Conservation (phyloP, 2,329 filamentous ascomycete species). For the Sordariomycetes sp. region DNA sequence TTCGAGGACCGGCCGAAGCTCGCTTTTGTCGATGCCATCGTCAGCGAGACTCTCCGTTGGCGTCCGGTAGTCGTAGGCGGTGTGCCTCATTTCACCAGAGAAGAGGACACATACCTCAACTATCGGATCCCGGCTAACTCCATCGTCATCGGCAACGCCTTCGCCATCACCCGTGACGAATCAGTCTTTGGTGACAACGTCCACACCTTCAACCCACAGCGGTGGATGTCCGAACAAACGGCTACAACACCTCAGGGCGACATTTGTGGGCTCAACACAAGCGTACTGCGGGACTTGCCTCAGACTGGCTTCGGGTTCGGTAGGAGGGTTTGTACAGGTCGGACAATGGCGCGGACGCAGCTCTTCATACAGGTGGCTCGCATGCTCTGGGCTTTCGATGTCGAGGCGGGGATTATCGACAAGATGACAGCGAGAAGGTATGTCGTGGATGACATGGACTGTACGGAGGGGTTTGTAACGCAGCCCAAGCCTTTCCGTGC, state of each 20-base stretch:
- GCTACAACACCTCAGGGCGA: constrained; percentile 2
- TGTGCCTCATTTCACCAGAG: constrained; percentile 27
- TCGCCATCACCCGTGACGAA: constrained; percentile 25
- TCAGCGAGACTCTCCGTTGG: constrained; percentile 36
- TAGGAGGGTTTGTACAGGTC: constrained; percentile 28
- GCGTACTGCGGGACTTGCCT: constrained; percentile 16
- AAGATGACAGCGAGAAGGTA: constrained; percentile 9
- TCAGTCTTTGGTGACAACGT: constrained; percentile 27
- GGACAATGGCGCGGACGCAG: constrained; percentile 37
- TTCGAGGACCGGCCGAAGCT: constrained; percentile 27
- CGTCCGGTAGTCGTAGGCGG: constrained; percentile 25
- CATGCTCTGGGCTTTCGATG: constrained; percentile 41
- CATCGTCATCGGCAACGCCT: constrained; percentile 31
- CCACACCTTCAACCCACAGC: constrained; percentile 20
- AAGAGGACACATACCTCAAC: constrained; percentile 24
- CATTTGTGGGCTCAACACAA: constrained; percentile 7
- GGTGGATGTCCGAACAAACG: constrained; percentile 15
- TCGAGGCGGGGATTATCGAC: constrained; percentile 14
- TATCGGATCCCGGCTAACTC: constrained; percentile 32
- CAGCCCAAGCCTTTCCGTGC: constrained; percentile 16
- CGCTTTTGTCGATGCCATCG: constrained; percentile 30
- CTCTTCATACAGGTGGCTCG: constrained; percentile 30
- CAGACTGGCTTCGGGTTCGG: constrained; percentile 38
- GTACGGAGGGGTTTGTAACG: constrained; percentile 16
- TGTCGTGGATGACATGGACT: constrained; percentile 12